Percentiles rank a stretch among this genome's conserved stretches.
Conservation (phyloP, 2,329 filamentous ascomycete genomes). For the Penicillium brasilianum region DNA sequence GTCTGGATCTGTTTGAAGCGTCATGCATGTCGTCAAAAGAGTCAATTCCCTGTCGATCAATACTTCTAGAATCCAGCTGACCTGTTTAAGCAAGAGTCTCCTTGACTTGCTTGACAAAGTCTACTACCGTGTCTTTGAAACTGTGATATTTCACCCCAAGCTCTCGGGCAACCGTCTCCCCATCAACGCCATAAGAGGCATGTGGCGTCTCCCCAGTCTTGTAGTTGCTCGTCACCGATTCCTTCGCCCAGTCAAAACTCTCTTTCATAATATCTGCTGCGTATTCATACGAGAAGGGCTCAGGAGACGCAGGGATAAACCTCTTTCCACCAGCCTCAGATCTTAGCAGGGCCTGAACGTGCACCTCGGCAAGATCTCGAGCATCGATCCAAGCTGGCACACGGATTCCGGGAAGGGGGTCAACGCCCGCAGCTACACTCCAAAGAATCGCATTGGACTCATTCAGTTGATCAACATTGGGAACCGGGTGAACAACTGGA, state of each 20-base stretch:
- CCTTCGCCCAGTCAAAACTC: constrained; percentile 47
- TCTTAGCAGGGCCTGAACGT: constrained; percentile 50
- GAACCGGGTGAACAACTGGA: constrained; percentile 49
- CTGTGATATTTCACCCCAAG: constrained; percentile 46
- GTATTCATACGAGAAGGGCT: constrained; percentile 54
- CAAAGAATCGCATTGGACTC: constrained; percentile 52
- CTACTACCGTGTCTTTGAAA: constrained; percentile 27
- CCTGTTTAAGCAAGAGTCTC: not conserved
- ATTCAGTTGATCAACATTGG: constrained; percentile 44
- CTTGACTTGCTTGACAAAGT: constrained; percentile 24
- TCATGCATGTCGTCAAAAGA: too few relatives aligned
- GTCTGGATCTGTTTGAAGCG: not conserved
- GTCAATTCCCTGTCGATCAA: too few relatives aligned
- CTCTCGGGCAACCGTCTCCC: constrained; percentile 47
- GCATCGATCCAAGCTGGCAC: constrained; percentile 52
- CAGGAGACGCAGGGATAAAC: constrained; percentile 48
- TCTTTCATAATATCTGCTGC: constrained; percentile 52
- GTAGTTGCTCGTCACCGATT: constrained; percentile 41
- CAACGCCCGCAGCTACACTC: constrained; percentile 45
- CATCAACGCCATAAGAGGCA: constrained; percentile 49
- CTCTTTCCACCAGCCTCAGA: constrained; percentile 42
- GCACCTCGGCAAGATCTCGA: constrained; percentile 52
- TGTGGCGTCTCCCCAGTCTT: constrained; percentile 42
- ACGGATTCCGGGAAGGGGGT: constrained; percentile 43
- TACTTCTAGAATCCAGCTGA: too few relatives aligned